Conservation (phyloP, 2,329 filamentous ascomycete species). For the Aspergillus candidus region DNA sequence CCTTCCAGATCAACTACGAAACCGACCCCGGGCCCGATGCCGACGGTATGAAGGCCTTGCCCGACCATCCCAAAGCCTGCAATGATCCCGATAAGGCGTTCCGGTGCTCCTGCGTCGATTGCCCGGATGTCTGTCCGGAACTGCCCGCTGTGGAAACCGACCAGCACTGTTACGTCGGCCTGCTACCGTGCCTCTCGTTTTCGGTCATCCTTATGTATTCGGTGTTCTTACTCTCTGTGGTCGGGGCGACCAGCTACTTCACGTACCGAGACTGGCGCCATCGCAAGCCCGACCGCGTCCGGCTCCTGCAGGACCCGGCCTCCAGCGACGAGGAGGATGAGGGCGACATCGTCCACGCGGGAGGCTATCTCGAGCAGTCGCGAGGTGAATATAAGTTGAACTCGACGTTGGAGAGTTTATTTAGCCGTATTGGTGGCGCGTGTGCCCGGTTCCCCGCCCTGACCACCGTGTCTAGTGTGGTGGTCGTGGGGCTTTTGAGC, state of each 20-base stretch:
- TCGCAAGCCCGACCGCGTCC: slow-evolving; percentile 73
- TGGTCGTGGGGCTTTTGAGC: slow-evolving; percentile 72
- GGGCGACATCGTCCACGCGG: slow-evolving; percentile 71
- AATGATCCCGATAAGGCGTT: slow-evolving; percentile 82
- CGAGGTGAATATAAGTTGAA: slow-evolving; percentile 78
- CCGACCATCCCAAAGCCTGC: slow-evolving; percentile 74
- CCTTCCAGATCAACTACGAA: slow-evolving; percentile 92
- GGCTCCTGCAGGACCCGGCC: slow-evolving; percentile 75
- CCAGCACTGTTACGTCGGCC: slow-evolving; percentile 72
- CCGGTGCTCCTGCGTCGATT: slow-evolving; percentile 90
- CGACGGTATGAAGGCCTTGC: slow-evolving; percentile 63
- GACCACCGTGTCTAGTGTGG: slow-evolving; percentile 70
- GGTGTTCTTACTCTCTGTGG: slow-evolving; percentile 62
- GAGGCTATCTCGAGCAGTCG: slow-evolving; percentile 71
- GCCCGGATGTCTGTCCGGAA: slow-evolving; percentile 74
- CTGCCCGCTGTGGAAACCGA: slow-evolving; percentile 68
- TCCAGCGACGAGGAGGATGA: slow-evolving; percentile 93
- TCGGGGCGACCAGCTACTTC: slow-evolving; percentile 65
- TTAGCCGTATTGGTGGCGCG: slow-evolving; percentile 70
- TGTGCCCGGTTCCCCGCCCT: slow-evolving; percentile 79
- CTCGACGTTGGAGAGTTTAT: slow-evolving; percentile 70
- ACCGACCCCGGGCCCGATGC: slow-evolving; percentile 57
- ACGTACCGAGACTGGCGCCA: slow-evolving; percentile 67
- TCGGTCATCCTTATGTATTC: slow-evolving; percentile 83
- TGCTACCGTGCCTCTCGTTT: slow-evolving; percentile 90